Base-by-base conservation (phyloP, 192 early-diverging fungal species). In the Borealophlyctis nickersoniae region DNA sequence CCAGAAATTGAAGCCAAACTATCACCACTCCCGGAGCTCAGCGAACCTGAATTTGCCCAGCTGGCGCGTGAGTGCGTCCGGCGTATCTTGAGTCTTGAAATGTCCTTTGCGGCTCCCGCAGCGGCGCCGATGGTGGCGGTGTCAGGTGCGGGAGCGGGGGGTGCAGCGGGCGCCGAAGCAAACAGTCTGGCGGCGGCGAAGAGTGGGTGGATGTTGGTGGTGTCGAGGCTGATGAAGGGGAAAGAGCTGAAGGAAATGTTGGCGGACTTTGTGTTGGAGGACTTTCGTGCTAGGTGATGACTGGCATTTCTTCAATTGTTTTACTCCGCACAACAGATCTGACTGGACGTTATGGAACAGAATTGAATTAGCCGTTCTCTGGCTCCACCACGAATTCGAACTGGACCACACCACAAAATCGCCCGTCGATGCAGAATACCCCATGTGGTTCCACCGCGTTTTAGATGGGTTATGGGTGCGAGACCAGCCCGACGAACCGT, bases 341-440 rank as follows among this genome's bases (percentile, higher is more conserved):
- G 7, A 13, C 7, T 45, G 39, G 7, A 45, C 39, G 39, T 45
- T 45, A 13, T 45, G 39, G 39, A 19, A 45, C 27, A 86, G 83
- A 60, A 69, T 68, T 33, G 90, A 92, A 35, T 65, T 89, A 0
- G 90, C 89, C 0, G 54, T 91, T 29, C 77, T 77, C 7, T 92
- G 90, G 90, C 73, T 92, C 23, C 75, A 92, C 52, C 88, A 92
- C 58, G 85, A 91, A 50, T 88, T 77, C 61, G 56, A 63, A 26
- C 70, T 80, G 64, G 72, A 63, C 66, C n/a, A 63, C 60, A 32
- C 11, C 28, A 14, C 26, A 26, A 26, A 62, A 64, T 32, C 16
- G 14, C 29, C 33, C 34, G 49, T 56, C 30, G 26, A 48, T 3
- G 22, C 30, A 19, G 58, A 70, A 28, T 75, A 71, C 54, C 29